Evolutionary conservation across 1,139 yeast genomes (phyloP).

Genomic region (Nadsonia starkeyi-henricii): DNA sequence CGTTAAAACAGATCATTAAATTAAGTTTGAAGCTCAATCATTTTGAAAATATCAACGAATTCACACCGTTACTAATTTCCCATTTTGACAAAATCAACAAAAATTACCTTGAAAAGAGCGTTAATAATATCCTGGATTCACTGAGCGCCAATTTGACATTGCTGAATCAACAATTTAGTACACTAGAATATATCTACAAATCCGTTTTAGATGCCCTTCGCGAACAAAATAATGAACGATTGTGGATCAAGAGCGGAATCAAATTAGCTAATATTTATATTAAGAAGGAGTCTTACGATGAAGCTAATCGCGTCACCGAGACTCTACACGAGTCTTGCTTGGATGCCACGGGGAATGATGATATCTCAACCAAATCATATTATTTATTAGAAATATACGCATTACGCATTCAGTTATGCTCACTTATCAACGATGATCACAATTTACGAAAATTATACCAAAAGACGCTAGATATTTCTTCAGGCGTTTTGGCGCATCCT

Average conservation of each 20-base stretch:
- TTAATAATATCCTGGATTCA: conserved; percentile 40
- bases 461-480: conserved; percentile 34
- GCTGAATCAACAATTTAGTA: conserved; percentile 1
- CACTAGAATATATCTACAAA: conserved; percentile 18
- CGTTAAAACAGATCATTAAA: conserved; percentile 55
- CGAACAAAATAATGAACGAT: conserved; percentile 31
- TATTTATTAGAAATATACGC: conserved; percentile 49
- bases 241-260: conserved; percentile 43
- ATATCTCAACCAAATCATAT: conserved; percentile 19
- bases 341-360: conserved; percentile 10
- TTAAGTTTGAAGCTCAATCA: conserved; percentile 29
- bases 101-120: conserved; percentile 48
- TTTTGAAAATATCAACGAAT: conserved; percentile 15
- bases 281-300: conserved; percentile 25
- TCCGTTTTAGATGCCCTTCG: conserved; percentile 19
- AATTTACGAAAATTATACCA: conserved; percentile 36
- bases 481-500: conserved; percentile 61
- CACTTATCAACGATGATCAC: conserved; percentile 26
- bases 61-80: conserved; percentile 18
- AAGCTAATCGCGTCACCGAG: conserved; percentile 30
- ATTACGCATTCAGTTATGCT: conserved; percentile 42
- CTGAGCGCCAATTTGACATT: conserved; percentile 23
- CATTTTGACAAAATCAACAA: conserved; percentile 23
- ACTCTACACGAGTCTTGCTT: conserved; percentile 23
- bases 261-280: conserved; percentile 37